Evolutionary conservation across 169 alveolate species (phyloP).

Genomic region (Plasmodium cynomolgi): DNA sequence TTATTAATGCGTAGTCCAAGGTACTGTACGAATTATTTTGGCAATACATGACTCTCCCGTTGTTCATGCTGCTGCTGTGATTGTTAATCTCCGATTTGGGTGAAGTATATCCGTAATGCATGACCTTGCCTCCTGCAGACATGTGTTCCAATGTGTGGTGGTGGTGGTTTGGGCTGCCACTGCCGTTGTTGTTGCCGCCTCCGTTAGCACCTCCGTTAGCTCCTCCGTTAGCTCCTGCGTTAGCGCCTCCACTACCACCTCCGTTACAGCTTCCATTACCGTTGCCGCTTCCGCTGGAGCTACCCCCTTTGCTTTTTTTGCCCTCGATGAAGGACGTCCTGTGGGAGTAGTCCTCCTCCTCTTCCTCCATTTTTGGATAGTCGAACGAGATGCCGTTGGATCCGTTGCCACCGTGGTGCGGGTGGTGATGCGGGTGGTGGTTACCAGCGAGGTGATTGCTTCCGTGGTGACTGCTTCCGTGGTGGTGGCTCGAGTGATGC

Average conservation of each 20-base stretch:
- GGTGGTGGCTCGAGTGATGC: too few species aligned
- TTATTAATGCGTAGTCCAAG: constrained; percentile 14
- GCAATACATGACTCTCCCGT: neutral
- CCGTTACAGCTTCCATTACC: too few species aligned
- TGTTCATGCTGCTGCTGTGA: neutral
- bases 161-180: too few species aligned
- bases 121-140: neutral
- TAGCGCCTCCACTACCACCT: too few species aligned
- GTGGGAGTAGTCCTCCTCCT: neutral
- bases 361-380: neutral
- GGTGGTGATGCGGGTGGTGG: neutral
- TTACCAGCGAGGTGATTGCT: too few species aligned
- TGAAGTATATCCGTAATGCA: neutral
- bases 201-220: neutral
- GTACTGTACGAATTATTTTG: neutral
- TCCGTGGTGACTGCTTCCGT: too few species aligned
- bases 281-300: too few species aligned
- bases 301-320: neutral
- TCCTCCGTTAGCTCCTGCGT: neutral
- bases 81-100: neutral
- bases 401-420: neutral
- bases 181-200: neutral
- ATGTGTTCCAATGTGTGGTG: neutral
- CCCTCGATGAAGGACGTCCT: neutral
- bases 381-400: neutral